Percentiles rank a stretch among this genome's conserved stretches.
These are phyloP conservation scores for Malus orientalis DNA, from an alignment of 306 rosid species.

Conservation along the genomic window DNA sequence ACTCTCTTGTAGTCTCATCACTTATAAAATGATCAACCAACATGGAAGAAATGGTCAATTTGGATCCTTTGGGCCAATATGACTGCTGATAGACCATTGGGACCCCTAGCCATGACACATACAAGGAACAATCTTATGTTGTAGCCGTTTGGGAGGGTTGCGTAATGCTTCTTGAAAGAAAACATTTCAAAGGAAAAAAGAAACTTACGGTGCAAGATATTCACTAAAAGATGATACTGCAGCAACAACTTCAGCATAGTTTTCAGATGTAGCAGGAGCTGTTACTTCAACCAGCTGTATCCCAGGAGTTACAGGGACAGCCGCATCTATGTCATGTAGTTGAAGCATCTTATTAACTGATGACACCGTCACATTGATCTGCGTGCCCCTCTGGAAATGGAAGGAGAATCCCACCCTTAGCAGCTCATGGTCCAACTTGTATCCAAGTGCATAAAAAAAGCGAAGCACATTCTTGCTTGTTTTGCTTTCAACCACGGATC, in stretches of 20 bases:
- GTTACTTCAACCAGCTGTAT: constrained; percentile 94
- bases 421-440: constrained; percentile 85
- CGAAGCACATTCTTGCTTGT: constrained; percentile 82
- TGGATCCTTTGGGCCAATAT: not conserved
- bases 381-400: constrained; percentile 64
- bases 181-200: not conserved
- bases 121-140: not conserved
- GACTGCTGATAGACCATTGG: not conserved
- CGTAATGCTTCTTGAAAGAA: too few species aligned
- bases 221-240: constrained; percentile 83
- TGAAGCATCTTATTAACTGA: constrained; percentile 85
- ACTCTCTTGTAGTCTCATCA: not conserved
- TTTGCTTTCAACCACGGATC: constrained; percentile 86
- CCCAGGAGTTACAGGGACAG: constrained; percentile 84
- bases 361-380: constrained; percentile 67
- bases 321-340: constrained; percentile 83
- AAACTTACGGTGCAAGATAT: constrained; percentile 94
- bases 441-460: constrained; percentile 71
- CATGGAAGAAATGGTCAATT: not conserved
- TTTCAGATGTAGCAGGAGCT: constrained; percentile 83
- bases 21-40: not conserved
- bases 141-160: not conserved
- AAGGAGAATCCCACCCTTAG: constrained; percentile 80
- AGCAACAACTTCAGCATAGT: constrained; percentile 58
- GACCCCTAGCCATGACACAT: not conserved